These are phyloP conservation scores for Nicotiana sylvestris DNA, from an alignment of 257 asterid genomes.

Conservation along the genomic window DNA sequence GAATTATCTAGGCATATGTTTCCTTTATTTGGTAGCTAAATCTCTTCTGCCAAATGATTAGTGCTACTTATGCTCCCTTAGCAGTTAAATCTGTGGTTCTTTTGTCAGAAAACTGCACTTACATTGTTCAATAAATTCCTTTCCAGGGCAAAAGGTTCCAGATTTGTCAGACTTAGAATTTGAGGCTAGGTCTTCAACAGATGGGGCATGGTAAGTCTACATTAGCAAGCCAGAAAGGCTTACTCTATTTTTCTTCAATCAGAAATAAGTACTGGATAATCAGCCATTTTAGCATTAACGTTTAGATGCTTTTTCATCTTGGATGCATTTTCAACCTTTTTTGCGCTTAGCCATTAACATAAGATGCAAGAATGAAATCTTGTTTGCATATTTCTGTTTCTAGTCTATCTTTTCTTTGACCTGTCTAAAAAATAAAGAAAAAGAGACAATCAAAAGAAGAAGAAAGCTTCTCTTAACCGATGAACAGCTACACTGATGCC, in stretches of 20 bases:
- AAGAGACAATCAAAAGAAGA: background rate
- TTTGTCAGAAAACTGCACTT: background rate
- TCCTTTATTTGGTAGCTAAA: background rate
- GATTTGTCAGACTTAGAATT: constrained; percentile 55
- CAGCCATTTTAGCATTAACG: background rate
- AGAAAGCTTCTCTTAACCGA: background rate
- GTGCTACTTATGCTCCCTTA: background rate
- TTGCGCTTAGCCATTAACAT: constrained; percentile 4
- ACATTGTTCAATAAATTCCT: background rate
- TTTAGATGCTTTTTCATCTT: background rate
- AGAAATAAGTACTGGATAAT: background rate
- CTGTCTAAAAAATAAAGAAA: background rate
- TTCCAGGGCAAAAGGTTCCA: constrained; percentile 44
- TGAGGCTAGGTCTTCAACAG: constrained; percentile 76
- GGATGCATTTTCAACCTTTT: background rate
- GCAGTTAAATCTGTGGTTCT: background rate
- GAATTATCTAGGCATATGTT: background rate
- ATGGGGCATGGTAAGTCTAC: constrained; percentile 77
- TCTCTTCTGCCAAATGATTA: background rate
- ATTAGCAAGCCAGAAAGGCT: constrained; percentile 4
- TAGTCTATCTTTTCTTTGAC: background rate
- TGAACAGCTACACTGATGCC: background rate
- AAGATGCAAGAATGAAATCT: background rate
- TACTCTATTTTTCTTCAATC: background rate
- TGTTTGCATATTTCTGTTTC: background rate